phyloP scores from a whole-genome alignment of 1,284 basidiomycete genomes.

The Lignosus rhinocerotis region DNA sequence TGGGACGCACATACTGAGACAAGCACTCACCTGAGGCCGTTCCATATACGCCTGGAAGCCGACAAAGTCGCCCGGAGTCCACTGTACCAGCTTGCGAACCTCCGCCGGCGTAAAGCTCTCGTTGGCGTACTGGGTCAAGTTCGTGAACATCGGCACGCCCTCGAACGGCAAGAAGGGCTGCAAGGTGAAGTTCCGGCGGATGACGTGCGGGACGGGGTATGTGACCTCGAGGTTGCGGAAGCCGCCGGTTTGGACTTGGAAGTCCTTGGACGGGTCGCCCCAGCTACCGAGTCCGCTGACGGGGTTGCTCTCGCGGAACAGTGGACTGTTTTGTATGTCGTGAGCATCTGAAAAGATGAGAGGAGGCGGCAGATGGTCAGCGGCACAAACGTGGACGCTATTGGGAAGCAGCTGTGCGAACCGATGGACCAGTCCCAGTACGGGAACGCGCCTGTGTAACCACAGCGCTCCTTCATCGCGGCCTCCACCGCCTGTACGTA shows the following conservation, averaged over 20 bases:
- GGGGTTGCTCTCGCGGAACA: conserved; percentile 34
- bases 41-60: conserved; percentile 39
- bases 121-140: conserved; percentile 30
- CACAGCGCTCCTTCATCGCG: conserved; percentile 35
- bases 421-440: conserved; percentile 45
- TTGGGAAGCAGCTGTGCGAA: conserved; percentile 4
- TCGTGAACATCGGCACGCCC: conserved; percentile 23
- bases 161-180: conserved; percentile 30
- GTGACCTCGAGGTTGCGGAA: conserved; percentile 34
- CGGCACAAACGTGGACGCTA: too few species aligned
- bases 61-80: conserved; percentile 35
- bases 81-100: conserved; percentile 31
- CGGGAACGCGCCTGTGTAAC: conserved; percentile 35
- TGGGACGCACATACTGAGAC: not conserved
- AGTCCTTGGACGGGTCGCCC: conserved; percentile 36
- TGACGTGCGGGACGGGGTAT: conserved; percentile 37
- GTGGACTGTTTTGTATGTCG: conserved; percentile 32
- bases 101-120: conserved; percentile 32
- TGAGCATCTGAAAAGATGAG: conserved; percentile 30
- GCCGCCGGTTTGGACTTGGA: conserved; percentile 34
- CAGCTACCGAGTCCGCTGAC: conserved; percentile 39
- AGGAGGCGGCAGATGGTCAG: not conserved
- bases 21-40: conserved; percentile 26
- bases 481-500: conserved; percentile 35
- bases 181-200: conserved; percentile 39